phyloP scores from a whole-genome alignment of 345 rosid genomes.

The Camelina hispida region DNA sequence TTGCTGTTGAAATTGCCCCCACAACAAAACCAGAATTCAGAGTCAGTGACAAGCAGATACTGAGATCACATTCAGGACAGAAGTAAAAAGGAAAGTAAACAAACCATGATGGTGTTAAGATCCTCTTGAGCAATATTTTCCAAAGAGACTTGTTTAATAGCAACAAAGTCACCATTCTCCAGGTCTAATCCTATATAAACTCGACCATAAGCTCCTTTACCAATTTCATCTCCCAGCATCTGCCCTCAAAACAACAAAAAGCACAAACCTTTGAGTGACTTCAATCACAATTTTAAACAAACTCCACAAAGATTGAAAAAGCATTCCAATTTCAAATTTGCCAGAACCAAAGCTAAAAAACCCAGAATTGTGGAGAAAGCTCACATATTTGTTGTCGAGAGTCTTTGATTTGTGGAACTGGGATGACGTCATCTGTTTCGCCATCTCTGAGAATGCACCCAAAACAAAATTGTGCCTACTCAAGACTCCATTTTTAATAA shows the following conservation, averaged over 20 bases:
- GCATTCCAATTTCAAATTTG: constrained; percentile 11
- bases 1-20: constrained; percentile 67
- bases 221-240: constrained; percentile 99
- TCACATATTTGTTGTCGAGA: constrained; percentile 88
- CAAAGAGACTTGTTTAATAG: constrained; percentile 95
- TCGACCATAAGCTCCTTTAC: constrained; percentile 98
- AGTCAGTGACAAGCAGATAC: constrained; percentile 41
- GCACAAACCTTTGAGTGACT: constrained; percentile 10
- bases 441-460: constrained; percentile 34
- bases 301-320: not conserved
- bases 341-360: not conserved
- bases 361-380: constrained; percentile 19
- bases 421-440: constrained; percentile 56
- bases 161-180: constrained; percentile 97
- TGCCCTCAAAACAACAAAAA: constrained; percentile 38
- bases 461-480: constrained; percentile 25
- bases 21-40: constrained; percentile 40
- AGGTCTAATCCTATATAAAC: constrained; percentile 97
- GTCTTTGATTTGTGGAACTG: constrained; percentile 84
- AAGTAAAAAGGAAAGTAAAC: constrained; percentile 24
- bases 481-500: not conserved
- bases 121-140: constrained; percentile 99
- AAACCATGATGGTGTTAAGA: constrained; percentile 94
- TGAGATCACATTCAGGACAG: constrained; percentile 1
- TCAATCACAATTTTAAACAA: not conserved